phyloP scores from a whole-genome alignment of 148 eudicot species.

The Fagopyrum homotropicum region DNA sequence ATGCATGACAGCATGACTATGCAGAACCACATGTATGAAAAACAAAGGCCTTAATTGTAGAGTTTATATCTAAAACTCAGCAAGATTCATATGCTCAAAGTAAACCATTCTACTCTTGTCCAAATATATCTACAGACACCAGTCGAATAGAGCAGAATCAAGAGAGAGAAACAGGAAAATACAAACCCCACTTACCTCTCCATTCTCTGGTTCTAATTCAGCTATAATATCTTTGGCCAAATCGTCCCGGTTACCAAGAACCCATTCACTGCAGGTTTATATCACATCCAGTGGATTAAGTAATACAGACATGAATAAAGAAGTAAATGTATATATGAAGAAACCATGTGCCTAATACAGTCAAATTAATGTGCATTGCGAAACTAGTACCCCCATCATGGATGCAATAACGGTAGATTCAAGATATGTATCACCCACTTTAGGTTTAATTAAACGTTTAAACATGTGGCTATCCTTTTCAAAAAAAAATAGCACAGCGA shows the following conservation, averaged over 20 bases:
- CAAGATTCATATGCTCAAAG: background rate
- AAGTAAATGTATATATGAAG: background rate
- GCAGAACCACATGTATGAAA: background rate
- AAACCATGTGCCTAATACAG: background rate
- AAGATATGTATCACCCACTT: background rate
- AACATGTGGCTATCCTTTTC: background rate
- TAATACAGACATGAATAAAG: background rate
- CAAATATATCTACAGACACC: background rate
- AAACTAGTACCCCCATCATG: background rate
- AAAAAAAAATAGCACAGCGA: background rate
- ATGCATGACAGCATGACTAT: background rate
- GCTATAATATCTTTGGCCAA: constrained; percentile 81
- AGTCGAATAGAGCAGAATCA: background rate
- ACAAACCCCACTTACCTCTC: constrained; percentile 51
- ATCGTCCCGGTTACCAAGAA: constrained; percentile 93
- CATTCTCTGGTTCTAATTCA: constrained; percentile 66
- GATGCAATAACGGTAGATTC: background rate
- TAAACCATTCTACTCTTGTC: background rate
- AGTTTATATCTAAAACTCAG: background rate
- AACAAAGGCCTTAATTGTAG: background rate
- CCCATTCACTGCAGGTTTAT: constrained; percentile 78
- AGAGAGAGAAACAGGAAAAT: background rate
- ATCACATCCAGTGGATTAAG: background rate
- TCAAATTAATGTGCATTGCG: background rate
- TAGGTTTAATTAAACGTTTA: background rate